Evolutionary conservation across 1,284 basidiomycete species (phyloP).

Genomic region (Sporisorium scitamineum): DNA sequence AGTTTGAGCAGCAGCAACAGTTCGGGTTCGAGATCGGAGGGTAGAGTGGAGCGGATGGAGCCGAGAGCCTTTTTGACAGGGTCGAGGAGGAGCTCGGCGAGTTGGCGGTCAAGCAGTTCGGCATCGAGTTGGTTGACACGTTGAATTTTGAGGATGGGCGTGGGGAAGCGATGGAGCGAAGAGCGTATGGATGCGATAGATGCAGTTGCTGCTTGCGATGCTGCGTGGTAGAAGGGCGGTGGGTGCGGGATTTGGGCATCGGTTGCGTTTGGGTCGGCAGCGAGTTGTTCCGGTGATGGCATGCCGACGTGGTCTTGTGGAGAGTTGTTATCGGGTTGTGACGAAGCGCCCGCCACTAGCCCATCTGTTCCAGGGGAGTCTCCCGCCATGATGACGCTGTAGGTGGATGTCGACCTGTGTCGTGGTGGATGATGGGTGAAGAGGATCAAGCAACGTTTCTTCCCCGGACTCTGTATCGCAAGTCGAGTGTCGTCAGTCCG

Average conservation of each 20-base stretch:
- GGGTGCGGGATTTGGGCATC: conserved; percentile 38
- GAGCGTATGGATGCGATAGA: conserved; percentile 54
- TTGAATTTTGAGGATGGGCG: conserved; percentile 65
- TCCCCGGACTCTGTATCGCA: conserved; percentile 8
- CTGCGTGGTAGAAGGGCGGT: conserved; percentile 58
- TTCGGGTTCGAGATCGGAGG: conserved; percentile 82
- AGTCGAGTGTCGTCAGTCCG: conserved; percentile 32
- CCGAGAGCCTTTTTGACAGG: conserved; percentile 81
- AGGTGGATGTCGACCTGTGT: neutral
- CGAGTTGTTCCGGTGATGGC: conserved; percentile 30
- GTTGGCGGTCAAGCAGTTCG: conserved; percentile 88
- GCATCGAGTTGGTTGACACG: conserved; percentile 93
- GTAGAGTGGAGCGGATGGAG: conserved; percentile 74
- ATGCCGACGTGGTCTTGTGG: conserved; percentile 14
- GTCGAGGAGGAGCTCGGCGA: conserved; percentile 83
- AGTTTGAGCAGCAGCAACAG: conserved; percentile 81
- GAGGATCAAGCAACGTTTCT: neutral
- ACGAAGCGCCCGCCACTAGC: conserved; percentile 33
- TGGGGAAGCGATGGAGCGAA: conserved; percentile 59
- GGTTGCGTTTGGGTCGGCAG: conserved; percentile 28
- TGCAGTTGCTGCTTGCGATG: conserved; percentile 49
- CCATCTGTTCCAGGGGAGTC: conserved; percentile 7
- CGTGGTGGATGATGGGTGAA: conserved; percentile 3
- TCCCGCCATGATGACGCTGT: conserved; percentile 13
- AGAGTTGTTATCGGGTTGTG: conserved; percentile 1